Conservation (phyloP, 768 basidiomycete species). For the Leccinum disarticulatum region DNA sequence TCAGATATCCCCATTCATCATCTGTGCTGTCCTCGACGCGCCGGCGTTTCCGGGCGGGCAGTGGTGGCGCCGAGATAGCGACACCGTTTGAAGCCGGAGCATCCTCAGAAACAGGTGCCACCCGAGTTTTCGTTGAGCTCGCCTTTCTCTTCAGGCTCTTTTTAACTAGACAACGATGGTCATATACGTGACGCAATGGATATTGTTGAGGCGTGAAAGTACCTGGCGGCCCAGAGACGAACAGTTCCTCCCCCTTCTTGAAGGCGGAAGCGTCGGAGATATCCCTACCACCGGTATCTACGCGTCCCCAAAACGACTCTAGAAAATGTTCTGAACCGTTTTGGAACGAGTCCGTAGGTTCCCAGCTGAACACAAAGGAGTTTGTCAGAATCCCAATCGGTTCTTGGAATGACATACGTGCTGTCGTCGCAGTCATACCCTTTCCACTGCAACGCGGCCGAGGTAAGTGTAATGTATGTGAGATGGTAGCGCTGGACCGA, state of each 20-base stretch:
- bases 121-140: conserved; percentile 9
- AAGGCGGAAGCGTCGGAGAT: conserved; percentile 48
- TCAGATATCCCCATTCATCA: conserved; percentile 10
- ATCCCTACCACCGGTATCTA: conserved; percentile 43
- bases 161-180: conserved; percentile 14
- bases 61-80: conserved; percentile 21
- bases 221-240: conserved; percentile 63
- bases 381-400: conserved; percentile 2
- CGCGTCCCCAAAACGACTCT: conserved; percentile 38
- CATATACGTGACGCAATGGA: conserved; percentile 1
- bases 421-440: conserved; percentile 52
- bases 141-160: conserved; percentile 21
- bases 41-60: conserved; percentile 27
- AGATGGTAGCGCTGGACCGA: conserved; percentile 30
- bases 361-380: conserved; percentile 53
- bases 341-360: conserved; percentile 59
- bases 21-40: conserved; percentile 11
- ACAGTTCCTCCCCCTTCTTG: conserved; percentile 51
- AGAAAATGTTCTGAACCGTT: conserved; percentile 55
- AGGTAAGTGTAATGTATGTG: conserved; percentile 4
- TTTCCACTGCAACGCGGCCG: conserved; percentile 50
- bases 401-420: conserved; percentile 46
- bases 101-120: conserved; percentile 7
- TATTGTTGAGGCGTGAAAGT: conserved; percentile 8
- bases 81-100: conserved; percentile 9